phyloP scores from a whole-genome alignment of 2,329 filamentous ascomycete species.

The Pseudocercospora fuligena region DNA sequence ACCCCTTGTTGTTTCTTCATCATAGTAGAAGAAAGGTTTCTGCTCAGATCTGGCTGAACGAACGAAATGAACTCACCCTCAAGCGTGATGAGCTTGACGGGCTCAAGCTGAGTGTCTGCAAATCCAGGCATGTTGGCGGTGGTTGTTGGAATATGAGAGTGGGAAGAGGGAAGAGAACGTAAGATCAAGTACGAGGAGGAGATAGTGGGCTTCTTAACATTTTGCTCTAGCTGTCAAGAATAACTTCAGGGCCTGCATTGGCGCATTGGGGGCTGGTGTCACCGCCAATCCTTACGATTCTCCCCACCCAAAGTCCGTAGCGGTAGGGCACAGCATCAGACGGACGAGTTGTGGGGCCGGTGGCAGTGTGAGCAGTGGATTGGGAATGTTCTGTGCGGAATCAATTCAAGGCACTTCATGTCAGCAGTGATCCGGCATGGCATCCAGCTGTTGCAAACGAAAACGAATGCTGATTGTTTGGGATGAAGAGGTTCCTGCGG shows the following conservation, averaged over 20 bases:
- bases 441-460: neutral
- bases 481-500: neutral
- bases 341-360: slow-evolving; percentile 1
- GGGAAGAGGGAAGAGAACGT: neutral
- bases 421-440: neutral
- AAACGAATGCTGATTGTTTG: neutral
- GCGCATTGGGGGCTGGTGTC: slow-evolving; percentile 10
- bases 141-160: neutral
- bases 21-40: neutral
- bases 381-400: neutral
- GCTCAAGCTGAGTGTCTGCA: slow-evolving; percentile 36
- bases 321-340: slow-evolving; percentile 4
- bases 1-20: slow-evolving; percentile 15
- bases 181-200: neutral
- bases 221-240: slow-evolving; percentile 8
- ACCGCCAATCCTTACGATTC: slow-evolving; percentile 7
- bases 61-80: slow-evolving; percentile 38
- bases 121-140: slow-evolving; percentile 26
- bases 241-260: slow-evolving; percentile 14
- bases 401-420: neutral
- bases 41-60: neutral
- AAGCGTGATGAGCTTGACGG: slow-evolving; percentile 40
- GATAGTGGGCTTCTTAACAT: slow-evolving; percentile 5
- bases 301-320: slow-evolving; percentile 7
- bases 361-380: neutral